A percentile compares a stretch with the other conserved stretches of the same genome.
Evolutionary conservation across 2,329 filamentous ascomycete species (phyloP).

Genomic region (Trichoderma arundinaceum): DNA sequence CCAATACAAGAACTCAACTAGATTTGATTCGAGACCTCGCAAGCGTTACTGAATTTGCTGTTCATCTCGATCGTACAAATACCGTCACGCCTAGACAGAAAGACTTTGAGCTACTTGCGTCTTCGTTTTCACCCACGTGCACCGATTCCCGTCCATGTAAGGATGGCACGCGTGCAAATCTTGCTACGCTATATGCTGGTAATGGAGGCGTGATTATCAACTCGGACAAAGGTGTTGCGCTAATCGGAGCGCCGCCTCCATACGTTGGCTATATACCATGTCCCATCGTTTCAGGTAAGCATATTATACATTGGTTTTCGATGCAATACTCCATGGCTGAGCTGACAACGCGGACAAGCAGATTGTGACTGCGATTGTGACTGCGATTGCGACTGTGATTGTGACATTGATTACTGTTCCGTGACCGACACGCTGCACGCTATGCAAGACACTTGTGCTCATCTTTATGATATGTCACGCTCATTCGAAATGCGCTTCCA

Average conservation of each 20-base stretch:
- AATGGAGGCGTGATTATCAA: neutral
- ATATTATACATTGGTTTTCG: too few relatives aligned
- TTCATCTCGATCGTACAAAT: neutral
- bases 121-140: neutral
- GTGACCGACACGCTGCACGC: neutral
- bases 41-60: neutral
- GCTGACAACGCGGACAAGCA: too few relatives aligned
- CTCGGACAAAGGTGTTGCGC: neutral
- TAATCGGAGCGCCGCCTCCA: neutral
- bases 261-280: neutral
- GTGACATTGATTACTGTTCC: too few relatives aligned
- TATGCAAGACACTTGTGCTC: neutral
- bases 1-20: neutral
- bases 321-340: too few relatives aligned
- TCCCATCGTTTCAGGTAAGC: neutral
- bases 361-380: too few relatives aligned
- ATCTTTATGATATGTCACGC: too few relatives aligned
- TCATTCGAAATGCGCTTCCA: neutral
- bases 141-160: neutral
- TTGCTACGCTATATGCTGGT: neutral
- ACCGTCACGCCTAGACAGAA: neutral
- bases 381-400: too few relatives aligned
- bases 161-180: neutral
- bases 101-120: neutral
- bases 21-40: neutral